Percentiles rank a stretch among this genome's conserved stretches.
These are phyloP conservation scores for Naganishia vishniacii DNA, from an alignment of 768 basidiomycete species.

Conservation along the genomic window DNA sequence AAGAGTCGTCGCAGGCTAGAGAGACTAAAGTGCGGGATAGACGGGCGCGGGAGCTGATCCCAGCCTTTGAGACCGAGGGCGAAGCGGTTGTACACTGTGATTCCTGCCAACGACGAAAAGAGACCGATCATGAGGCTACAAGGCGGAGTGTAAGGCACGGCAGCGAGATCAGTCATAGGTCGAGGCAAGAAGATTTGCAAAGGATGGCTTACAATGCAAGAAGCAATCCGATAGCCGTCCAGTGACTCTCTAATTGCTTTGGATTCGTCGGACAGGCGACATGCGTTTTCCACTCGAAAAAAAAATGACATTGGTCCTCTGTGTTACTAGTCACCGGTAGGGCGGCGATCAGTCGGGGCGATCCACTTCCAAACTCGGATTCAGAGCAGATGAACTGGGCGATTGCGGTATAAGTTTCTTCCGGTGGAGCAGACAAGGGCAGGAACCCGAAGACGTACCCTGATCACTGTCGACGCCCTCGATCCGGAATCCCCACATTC, in stretches of 20 bases:
- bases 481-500: conserved; percentile 50
- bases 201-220: conserved; percentile 62
- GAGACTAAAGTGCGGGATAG: conserved; percentile 29
- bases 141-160: no score
- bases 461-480: conserved; percentile 1
- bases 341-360: conserved; percentile 60
- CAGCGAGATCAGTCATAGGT: no score
- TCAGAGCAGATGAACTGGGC: conserved; percentile 70
- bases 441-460: conserved; percentile 2
- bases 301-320: conserved; percentile 69
- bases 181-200: no score
- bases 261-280: conserved; percentile 71
- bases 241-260: conserved; percentile 51
- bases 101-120: conserved; percentile 34
- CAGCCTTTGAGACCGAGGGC: conserved; percentile 66
- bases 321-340: conserved; percentile 55
- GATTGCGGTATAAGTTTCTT: neutral
- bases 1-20: conserved; percentile 12
- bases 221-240: conserved; percentile 56
- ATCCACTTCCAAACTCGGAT: conserved; percentile 57
- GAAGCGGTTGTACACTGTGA: conserved; percentile 71
- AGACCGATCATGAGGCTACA: conserved; percentile 60
- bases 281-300: conserved; percentile 77
- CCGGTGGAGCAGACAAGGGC: neutral
- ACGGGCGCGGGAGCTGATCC: conserved; percentile 60